Conservation (phyloP, 2,329 filamentous ascomycete species). For the Acrocalymma vagum region DNA sequence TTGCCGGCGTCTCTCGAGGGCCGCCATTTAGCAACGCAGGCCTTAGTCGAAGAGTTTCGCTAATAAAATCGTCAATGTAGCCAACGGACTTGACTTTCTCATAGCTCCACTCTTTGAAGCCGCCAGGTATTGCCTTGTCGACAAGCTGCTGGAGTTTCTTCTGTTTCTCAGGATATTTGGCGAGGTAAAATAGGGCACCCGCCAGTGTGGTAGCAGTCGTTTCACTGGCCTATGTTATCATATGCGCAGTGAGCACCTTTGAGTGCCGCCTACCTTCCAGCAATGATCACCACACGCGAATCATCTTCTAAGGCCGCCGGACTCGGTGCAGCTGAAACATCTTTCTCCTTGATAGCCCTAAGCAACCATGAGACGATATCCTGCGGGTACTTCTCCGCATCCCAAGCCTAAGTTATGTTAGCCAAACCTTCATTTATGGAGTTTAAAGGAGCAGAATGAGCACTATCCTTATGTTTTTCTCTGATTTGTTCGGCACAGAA, state of each 20-base stretch:
- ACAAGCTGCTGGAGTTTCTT: conserved; percentile 38
- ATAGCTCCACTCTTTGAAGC: conserved; percentile 33
- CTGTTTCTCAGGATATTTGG: conserved; percentile 33
- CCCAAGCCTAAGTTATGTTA: conserved; percentile 25
- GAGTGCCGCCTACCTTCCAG: conserved; percentile 30
- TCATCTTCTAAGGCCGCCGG: conserved; percentile 43
- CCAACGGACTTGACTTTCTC: conserved; percentile 32
- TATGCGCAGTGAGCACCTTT: background rate
- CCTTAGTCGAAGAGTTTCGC: conserved; percentile 48
- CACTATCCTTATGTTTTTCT: conserved; percentile 41
- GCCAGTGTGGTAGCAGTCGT: conserved; percentile 43
- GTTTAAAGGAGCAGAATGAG: too few species aligned
- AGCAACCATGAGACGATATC: conserved; percentile 53
- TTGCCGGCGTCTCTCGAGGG: conserved; percentile 45
- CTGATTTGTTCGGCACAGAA: conserved; percentile 39
- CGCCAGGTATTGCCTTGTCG: conserved; percentile 31
- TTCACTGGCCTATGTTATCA: conserved; percentile 31
- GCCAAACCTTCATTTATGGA: too few species aligned
- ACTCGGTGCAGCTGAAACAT: conserved; percentile 43
- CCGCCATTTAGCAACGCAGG: conserved; percentile 44
- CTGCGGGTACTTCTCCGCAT: conserved; percentile 33
- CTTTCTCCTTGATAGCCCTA: conserved; percentile 48
- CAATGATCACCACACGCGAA: conserved; percentile 42
- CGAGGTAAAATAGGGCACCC: conserved; percentile 36
- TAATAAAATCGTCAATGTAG: conserved; percentile 39